Conservation (phyloP, 2,329 filamentous ascomycete genomes). For the Talaromyces sp. region DNA sequence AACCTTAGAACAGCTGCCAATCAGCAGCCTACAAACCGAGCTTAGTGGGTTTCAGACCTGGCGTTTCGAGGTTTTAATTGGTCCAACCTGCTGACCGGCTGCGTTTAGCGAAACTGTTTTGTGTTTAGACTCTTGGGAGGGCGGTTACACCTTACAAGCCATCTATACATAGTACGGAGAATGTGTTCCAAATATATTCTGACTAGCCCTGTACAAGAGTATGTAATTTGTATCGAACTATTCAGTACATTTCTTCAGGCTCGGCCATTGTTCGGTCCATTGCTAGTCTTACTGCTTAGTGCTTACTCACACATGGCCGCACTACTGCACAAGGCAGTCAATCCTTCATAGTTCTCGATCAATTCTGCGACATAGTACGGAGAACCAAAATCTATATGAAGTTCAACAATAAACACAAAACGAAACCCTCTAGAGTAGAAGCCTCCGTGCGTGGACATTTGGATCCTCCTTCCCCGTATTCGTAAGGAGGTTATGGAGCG, state of each 20-base stretch:
- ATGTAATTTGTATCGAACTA: no score
- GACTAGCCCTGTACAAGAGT: not conserved
- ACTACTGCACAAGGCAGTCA: not conserved
- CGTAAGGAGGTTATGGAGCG: not conserved
- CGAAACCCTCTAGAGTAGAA: not conserved
- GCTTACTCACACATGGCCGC: not conserved
- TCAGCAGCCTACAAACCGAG: not conserved
- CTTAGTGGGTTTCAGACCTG: not conserved
- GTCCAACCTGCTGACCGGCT: not conserved
- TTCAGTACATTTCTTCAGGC: not conserved
- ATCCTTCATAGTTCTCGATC: not conserved
- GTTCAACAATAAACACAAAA: not conserved
- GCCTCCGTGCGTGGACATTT: no score
- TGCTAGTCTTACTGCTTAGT: not conserved
- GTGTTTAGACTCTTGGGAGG: not conserved
- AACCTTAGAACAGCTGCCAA: not conserved
- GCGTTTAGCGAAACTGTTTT: constrained; percentile 17
- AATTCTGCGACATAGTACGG: not conserved
- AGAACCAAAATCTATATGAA: not conserved
- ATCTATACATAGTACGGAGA: constrained; percentile 4
- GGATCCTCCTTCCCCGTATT: not conserved
- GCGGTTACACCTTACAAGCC: not conserved
- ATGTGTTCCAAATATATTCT: not conserved
- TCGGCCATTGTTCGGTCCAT: not conserved
- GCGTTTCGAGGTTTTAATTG: not conserved